Percentiles rank a stretch among this genome's conserved stretches.
phyloP scores from a whole-genome alignment of 2,329 filamentous ascomycete genomes.

The Botryosphaeria dothidea region DNA sequence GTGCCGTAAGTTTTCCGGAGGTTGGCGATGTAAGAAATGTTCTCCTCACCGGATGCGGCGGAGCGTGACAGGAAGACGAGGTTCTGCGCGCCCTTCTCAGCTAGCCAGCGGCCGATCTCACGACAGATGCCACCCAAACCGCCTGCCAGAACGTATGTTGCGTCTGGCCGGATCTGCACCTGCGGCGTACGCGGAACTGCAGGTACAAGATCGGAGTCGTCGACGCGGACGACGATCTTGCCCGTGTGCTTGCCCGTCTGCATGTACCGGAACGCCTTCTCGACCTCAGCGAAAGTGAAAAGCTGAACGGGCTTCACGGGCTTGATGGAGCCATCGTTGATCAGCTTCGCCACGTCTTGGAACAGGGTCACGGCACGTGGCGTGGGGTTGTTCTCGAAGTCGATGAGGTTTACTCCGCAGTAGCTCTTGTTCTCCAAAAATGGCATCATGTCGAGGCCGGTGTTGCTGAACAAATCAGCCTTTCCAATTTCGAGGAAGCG shows the following conservation, averaged over 20 bases:
- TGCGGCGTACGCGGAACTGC: not conserved
- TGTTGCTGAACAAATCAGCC: slow-evolving; percentile 15
- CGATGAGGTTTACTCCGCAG: not conserved
- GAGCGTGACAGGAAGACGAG: slow-evolving; percentile 28
- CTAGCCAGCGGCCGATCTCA: slow-evolving; percentile 29
- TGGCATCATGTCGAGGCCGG: slow-evolving; percentile 18
- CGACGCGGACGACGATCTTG: slow-evolving; percentile 23
- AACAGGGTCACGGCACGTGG: not conserved
- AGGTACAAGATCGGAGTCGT: not conserved
- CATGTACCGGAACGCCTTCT: slow-evolving; percentile 24
- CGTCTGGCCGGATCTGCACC: slow-evolving; percentile 24
- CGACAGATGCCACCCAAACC: slow-evolving; percentile 33
- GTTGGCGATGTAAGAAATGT: not conserved
- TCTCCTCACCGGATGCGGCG: not conserved
- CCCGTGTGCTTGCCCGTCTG: slow-evolving; percentile 21
- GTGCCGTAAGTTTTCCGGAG: slow-evolving; percentile 3
- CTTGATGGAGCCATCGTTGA: not conserved
- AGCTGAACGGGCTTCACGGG: slow-evolving; percentile 8
- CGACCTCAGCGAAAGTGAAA: slow-evolving; percentile 22
- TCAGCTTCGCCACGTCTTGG: not conserved
- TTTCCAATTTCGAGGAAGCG: slow-evolving; percentile 29
- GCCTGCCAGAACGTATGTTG: slow-evolving; percentile 31
- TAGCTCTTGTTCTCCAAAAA: slow-evolving; percentile 10
- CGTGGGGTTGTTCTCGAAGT: not conserved
- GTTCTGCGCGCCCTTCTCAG: slow-evolving; percentile 27